Evolutionary conservation across 345 rosid species (phyloP).

Genomic region (Salix koriyanagi): DNA sequence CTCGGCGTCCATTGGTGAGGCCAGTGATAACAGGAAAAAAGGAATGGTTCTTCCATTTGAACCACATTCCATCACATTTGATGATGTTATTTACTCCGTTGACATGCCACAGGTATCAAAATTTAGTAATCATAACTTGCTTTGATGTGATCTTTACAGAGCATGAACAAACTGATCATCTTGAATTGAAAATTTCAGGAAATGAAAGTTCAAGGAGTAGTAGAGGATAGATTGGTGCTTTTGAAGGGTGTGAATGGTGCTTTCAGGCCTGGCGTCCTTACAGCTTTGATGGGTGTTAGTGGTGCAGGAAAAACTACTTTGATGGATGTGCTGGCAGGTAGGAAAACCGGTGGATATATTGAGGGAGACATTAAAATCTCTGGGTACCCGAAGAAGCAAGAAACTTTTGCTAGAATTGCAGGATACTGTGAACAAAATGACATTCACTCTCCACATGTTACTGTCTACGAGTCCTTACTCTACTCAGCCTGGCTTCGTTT

Average conservation of each 20-base stretch:
- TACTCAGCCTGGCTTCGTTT: slow-evolving; percentile 78
- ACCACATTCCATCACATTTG: slow-evolving; percentile 59
- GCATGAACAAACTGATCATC: background rate
- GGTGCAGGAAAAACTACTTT: slow-evolving; percentile 85
- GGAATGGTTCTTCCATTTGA: slow-evolving; percentile 83
- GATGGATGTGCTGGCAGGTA: slow-evolving; percentile 87
- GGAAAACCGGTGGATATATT: slow-evolving; percentile 76
- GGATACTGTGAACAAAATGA: slow-evolving; percentile 80
- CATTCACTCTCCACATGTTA: slow-evolving; percentile 75
- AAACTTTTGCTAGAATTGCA: slow-evolving; percentile 74
- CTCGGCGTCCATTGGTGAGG: background rate
- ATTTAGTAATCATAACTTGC: background rate
- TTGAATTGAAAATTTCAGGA: slow-evolving; percentile 28
- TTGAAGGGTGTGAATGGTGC: slow-evolving; percentile 74
- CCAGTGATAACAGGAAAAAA: slow-evolving; percentile 26
- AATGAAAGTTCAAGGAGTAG: slow-evolving; percentile 57
- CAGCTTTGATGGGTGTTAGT: slow-evolving; percentile 74
- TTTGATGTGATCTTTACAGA: background rate
- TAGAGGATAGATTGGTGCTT: slow-evolving; percentile 55
- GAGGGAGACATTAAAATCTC: slow-evolving; percentile 64
- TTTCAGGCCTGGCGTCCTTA: slow-evolving; percentile 79
- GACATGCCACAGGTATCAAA: slow-evolving; percentile 70
- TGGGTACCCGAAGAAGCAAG: slow-evolving; percentile 73
- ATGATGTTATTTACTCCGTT: slow-evolving; percentile 53
- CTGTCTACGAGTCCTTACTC: slow-evolving; percentile 67